These are phyloP conservation scores for Backusella liffmaniae DNA, from an alignment of 192 early-diverging fungal species.

Conservation along the genomic window DNA sequence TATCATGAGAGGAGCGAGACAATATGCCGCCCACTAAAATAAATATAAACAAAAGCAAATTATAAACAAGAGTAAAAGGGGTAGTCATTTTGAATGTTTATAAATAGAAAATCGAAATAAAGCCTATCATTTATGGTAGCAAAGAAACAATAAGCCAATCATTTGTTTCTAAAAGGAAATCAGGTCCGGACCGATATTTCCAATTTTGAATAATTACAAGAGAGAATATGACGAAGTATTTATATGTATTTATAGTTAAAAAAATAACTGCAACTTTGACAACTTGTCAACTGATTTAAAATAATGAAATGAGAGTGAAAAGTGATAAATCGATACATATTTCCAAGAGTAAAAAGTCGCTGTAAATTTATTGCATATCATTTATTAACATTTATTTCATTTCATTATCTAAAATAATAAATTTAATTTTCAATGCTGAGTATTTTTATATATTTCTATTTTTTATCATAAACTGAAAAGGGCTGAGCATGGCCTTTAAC, in stretches of 20 bases:
- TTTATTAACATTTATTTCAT: background rate
- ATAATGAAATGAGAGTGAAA: background rate
- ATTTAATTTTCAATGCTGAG: background rate
- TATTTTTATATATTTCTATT: background rate
- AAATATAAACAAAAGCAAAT: background rate
- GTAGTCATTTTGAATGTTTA: background rate
- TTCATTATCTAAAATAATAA: background rate
- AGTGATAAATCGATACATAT: background rate
- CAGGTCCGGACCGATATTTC: background rate
- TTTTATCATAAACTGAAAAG: background rate
- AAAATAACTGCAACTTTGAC: background rate
- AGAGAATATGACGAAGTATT: background rate
- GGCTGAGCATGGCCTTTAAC: background rate
- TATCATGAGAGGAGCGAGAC: background rate
- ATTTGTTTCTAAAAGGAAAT: constrained; percentile 6
- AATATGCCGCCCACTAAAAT: background rate
- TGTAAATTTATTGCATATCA: background rate
- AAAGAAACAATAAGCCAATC: background rate
- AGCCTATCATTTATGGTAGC: background rate
- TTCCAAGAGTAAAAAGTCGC: background rate
- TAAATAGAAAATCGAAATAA: constrained; percentile 1
- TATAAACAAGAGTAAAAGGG: background rate
- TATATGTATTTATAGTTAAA: background rate
- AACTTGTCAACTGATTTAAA: constrained; percentile 5
- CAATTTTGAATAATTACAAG: background rate